phyloP scores from a whole-genome alignment of 768 basidiomycete genomes.

The Rhizopogon vulgaris region DNA sequence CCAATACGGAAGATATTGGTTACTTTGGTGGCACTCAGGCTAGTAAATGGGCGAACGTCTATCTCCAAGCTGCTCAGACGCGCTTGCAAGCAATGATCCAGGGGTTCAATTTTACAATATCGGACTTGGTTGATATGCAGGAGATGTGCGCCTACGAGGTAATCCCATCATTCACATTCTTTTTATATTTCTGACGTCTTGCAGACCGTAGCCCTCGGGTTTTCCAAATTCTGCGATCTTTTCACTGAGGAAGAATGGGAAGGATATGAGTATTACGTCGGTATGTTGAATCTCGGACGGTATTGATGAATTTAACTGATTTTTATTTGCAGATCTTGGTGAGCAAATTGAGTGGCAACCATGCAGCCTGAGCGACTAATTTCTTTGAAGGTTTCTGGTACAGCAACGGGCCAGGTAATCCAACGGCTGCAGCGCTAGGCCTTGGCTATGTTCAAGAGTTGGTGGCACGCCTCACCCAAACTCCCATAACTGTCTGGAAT shows the following conservation, averaged over 20 bases:
- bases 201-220: conserved; percentile 45
- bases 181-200: neutral
- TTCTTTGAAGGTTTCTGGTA: conserved; percentile 25
- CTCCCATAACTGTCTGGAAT: conserved; percentile 30
- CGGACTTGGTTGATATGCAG: conserved; percentile 31
- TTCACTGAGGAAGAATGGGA: conserved; percentile 51
- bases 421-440: conserved; percentile 32
- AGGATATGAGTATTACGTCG: conserved; percentile 38
- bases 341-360: conserved; percentile 9
- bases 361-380: neutral
- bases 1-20: conserved; percentile 16
- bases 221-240: conserved; percentile 41
- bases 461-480: conserved; percentile 35
- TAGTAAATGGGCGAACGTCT: conserved; percentile 32
- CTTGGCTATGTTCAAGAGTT: conserved; percentile 39
- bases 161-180: neutral
- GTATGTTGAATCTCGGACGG: conserved; percentile 10
- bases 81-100: conserved; percentile 28
- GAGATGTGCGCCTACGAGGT: conserved; percentile 35
- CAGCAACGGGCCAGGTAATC: conserved; percentile 36
- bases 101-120: conserved; percentile 24
- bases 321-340: conserved; percentile 1
- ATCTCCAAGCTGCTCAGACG: conserved; percentile 30
- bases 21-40: conserved; percentile 17
- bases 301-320: neutral